Conservation (phyloP, 2,329 filamentous ascomycete species). For the Hypoxylon sp. region DNA sequence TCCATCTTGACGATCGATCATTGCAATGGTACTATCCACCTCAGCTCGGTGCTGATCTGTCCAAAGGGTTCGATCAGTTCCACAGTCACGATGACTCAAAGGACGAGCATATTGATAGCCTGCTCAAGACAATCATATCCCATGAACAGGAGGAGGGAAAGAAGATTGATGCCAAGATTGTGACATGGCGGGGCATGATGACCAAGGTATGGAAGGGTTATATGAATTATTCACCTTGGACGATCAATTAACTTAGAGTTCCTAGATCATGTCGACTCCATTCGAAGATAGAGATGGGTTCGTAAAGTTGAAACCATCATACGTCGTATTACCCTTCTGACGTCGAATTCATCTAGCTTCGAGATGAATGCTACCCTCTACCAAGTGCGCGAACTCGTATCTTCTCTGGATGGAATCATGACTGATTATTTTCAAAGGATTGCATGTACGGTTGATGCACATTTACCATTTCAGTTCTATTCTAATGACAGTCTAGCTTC, state of each 20-base stretch:
- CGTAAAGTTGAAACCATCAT: too few relatives aligned
- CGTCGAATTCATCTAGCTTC: slow-evolving; percentile 65
- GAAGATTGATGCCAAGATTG: slow-evolving; percentile 77
- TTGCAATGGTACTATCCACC: slow-evolving; percentile 90
- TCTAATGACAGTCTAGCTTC: slow-evolving; percentile 64
- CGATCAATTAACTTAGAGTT: too few relatives aligned
- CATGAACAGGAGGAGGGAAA: slow-evolving; percentile 74
- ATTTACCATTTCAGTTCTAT: too few relatives aligned
- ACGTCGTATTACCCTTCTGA: too few relatives aligned
- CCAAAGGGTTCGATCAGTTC: slow-evolving; percentile 82
- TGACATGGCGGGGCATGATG: slow-evolving; percentile 99
- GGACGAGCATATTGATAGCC: slow-evolving; percentile 88
- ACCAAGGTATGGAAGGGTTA: slow-evolving; percentile 74
- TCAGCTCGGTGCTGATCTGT: slow-evolving; percentile 75
- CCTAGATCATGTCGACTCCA: slow-evolving; percentile 88
- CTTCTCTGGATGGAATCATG: neutral
- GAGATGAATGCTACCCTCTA: slow-evolving; percentile 95
- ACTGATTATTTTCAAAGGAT: slow-evolving; percentile 50
- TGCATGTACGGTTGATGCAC: slow-evolving; percentile 64
- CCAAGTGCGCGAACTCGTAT: slow-evolving; percentile 69
- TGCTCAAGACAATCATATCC: slow-evolving; percentile 78
- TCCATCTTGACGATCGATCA: slow-evolving; percentile 79
- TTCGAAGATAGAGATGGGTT: slow-evolving; percentile 85
- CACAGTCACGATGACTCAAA: slow-evolving; percentile 79
- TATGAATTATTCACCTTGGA: too few relatives aligned